phyloP scores from a whole-genome alignment of 768 basidiomycete genomes.

The Podaxis mareebaensis region DNA sequence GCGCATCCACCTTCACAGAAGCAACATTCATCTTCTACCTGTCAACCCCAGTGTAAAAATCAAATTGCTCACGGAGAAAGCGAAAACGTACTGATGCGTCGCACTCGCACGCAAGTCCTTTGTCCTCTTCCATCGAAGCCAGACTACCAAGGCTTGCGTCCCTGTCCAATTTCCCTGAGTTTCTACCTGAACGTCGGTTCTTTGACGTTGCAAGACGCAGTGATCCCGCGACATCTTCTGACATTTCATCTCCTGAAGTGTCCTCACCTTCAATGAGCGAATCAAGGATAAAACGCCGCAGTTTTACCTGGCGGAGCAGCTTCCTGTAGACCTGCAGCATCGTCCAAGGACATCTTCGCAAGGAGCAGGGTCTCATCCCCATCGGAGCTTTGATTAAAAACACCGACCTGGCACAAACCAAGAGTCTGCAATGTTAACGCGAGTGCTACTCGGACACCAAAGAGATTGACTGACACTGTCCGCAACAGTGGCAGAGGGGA shows the following conservation, averaged over 20 bases:
- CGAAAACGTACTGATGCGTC: conserved; percentile 48
- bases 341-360: conserved; percentile 11
- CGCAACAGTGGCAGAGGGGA: not conserved
- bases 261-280: not conserved
- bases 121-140: conserved; percentile 26
- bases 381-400: not conserved
- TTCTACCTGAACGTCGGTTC: not conserved
- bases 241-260: not conserved
- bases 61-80: not conserved
- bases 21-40: conserved; percentile 59
- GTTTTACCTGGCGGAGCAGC: not conserved
- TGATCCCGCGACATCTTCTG: not conserved
- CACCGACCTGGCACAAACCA: not conserved
- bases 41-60: not conserved
- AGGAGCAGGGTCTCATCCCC: conserved; percentile 10
- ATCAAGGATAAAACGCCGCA: not conserved
- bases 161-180: not conserved
- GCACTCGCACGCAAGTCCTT: conserved; percentile 67
- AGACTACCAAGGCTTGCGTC: not conserved
- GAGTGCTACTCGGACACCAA: not conserved
- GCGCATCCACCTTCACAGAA: conserved; percentile 75
- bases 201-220: not conserved
- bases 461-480: not conserved
- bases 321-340: not conserved
- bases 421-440: not conserved